phyloP scores from a whole-genome alignment of 1,284 basidiomycete genomes.

The Moniliophthora roreri region DNA sequence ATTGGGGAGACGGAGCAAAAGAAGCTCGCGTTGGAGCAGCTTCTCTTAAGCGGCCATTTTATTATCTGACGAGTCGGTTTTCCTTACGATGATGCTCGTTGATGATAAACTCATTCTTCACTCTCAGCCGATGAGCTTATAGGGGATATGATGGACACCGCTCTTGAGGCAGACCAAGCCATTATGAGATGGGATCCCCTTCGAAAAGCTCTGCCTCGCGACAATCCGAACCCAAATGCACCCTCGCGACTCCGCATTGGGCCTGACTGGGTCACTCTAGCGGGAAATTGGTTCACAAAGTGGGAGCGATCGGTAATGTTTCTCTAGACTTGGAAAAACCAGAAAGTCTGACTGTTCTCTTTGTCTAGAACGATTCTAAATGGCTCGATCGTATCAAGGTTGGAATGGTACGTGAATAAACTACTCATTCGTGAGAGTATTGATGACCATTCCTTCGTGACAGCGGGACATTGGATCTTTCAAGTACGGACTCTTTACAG shows the following conservation, averaged over 20 bases:
- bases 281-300: slow-evolving; percentile 44
- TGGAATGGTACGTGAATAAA: slow-evolving; percentile 33
- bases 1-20: slow-evolving; percentile 46
- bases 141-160: slow-evolving; percentile 41
- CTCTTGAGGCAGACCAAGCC: slow-evolving; percentile 37
- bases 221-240: slow-evolving; percentile 31
- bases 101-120: not conserved
- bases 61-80: slow-evolving; percentile 35
- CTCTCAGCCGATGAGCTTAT: slow-evolving; percentile 37
- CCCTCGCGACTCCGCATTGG: slow-evolving; percentile 40
- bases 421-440: not conserved
- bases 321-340: not conserved
- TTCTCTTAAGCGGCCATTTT: slow-evolving; percentile 38
- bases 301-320: slow-evolving; percentile 39
- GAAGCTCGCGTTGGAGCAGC: slow-evolving; percentile 39
- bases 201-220: slow-evolving; percentile 34
- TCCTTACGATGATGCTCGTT: not conserved
- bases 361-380: slow-evolving; percentile 31
- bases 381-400: slow-evolving; percentile 38
- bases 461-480: slow-evolving; percentile 38
- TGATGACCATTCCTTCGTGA: not conserved
- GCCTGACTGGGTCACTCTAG: slow-evolving; percentile 41
- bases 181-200: slow-evolving; percentile 44
- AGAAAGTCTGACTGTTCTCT: not conserved
- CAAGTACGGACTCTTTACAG: slow-evolving; percentile 39